Evolutionary conservation across 108 stramenopile genomes (phyloP).

Genomic region (Cylindrotheca fusiformis): DNA sequence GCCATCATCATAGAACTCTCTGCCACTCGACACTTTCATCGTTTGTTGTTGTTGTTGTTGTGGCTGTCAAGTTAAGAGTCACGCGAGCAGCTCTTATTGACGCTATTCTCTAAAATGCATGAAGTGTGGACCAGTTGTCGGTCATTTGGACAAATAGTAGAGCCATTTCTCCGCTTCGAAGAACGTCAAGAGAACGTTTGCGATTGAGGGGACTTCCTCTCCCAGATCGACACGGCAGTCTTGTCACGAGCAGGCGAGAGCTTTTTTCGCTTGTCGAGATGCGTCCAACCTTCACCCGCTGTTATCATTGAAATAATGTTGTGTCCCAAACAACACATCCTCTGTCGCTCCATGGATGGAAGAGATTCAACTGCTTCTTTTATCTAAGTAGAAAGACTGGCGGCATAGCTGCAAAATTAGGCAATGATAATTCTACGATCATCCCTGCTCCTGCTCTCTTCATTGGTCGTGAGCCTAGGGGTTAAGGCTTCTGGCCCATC

Average conservation of each 20-base stretch:
- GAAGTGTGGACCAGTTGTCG: background rate
- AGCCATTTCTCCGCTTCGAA: background rate
- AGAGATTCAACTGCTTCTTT: too few species aligned
- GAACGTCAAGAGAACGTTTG: background rate
- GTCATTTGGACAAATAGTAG: too few species aligned
- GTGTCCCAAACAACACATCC: too few species aligned
- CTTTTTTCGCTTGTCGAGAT: too few species aligned
- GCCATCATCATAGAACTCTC: background rate
- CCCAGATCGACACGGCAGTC: too few species aligned
- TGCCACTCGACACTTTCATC: background rate
- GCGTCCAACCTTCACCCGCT: too few species aligned
- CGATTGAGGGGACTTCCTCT: background rate
- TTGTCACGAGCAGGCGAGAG: too few species aligned
- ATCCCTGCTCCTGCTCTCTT: background rate
- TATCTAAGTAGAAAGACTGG: too few species aligned
- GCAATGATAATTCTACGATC: background rate
- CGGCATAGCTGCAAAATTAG: background rate
- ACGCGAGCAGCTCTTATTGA: background rate
- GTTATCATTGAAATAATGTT: too few species aligned
- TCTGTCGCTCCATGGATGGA: too few species aligned
- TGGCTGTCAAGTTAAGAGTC: background rate
- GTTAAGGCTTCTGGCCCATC: conserved; percentile 8
- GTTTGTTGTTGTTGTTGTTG: too few species aligned
- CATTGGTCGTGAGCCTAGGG: background rate
- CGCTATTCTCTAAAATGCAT: background rate